Evolutionary conservation across 495 filamentous ascomycete species (phyloP).

Genomic region (Hypoxylon crocopeplum): DNA sequence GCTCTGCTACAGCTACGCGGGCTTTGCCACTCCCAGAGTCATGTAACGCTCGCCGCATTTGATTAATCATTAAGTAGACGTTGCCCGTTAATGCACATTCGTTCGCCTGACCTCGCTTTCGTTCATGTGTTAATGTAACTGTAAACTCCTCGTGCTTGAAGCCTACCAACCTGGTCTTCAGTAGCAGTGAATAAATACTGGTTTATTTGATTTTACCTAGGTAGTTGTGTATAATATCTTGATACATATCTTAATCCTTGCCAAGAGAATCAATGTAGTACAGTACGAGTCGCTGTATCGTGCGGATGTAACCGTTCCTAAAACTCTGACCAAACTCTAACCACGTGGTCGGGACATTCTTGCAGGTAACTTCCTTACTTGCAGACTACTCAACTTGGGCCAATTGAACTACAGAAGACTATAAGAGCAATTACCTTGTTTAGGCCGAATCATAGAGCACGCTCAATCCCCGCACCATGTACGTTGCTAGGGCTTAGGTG

Average conservation of each 20-base stretch:
- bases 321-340: slow-evolving; percentile 35
- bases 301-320: slow-evolving; percentile 22
- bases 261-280: slow-evolving; percentile 2
- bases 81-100: slow-evolving; percentile 31
- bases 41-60: slow-evolving; percentile 12
- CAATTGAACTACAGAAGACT: too few relatives aligned
- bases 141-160: too few relatives aligned
- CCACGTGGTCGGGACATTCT: slow-evolving; percentile 25
- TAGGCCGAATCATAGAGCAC: too few relatives aligned
- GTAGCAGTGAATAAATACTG: not conserved
- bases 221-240: too few relatives aligned
- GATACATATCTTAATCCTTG: not conserved
- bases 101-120: slow-evolving; percentile 11
- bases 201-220: too few relatives aligned
- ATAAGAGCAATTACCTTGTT: too few relatives aligned
- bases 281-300: not conserved
- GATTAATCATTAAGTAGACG: slow-evolving; percentile 23
- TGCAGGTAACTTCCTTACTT: too few relatives aligned
- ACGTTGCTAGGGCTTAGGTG: too few relatives aligned
- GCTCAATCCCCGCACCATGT: too few relatives aligned
- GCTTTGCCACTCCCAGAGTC: slow-evolving; percentile 10
- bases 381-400: too few relatives aligned
- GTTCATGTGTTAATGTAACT: too few relatives aligned
- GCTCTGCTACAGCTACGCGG: not conserved
- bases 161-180: too few relatives aligned